Base-by-base conservation (phyloP, 139 green algal genomes). In the Asterochloris erici region DNA sequence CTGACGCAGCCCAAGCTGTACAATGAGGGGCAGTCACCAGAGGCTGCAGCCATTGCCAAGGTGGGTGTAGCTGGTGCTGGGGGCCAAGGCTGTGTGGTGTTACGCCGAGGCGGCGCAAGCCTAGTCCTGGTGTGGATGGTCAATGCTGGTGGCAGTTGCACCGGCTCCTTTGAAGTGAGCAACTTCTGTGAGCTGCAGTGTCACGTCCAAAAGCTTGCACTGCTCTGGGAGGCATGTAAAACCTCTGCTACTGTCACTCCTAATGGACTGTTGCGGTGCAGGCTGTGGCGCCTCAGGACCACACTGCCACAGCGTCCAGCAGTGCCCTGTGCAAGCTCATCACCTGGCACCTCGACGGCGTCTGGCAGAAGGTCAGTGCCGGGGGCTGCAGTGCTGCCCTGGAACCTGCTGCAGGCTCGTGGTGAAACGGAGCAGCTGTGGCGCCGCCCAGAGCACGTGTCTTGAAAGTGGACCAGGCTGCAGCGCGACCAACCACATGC, bases 271-370 rank as follows among this genome's bases (percentile, higher is more conserved):
- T 78, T 16, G 69, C 27, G 0, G 86, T 90, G 60, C 88, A 92
- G 90, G 81, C 82, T 12, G 92, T 98, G 12, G 93, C 91, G 0
- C 93, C 94, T 0, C 28, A 85, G 13, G 80, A 88, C 10, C 94
- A 98, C 91, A 96, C 93, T 0, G 91, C 91, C 16, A 89, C 87
- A 0, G 91, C 94, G 0, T 82, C 90, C 73, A 98, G 95, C 29
- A 97, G 93, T 60, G 95, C 95, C 0, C 89, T 98, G 63, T 94
- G 88, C 88, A 98, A 98, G 87, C 83, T 98, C 23, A 78, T 97
- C 54, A 85, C 85, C 0, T 98, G 94, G 93, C 87, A 95, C 80
- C 63, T 84, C 15, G 82, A 75, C 10, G 90, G 87, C 15, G 75
- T 73, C 24, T 89, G 86, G 85, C 84, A 92, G 83, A n/a, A 60